Base-by-base conservation (phyloP, 164 flowering plant species). In the Kalanchoe fedtschenkoi region DNA sequence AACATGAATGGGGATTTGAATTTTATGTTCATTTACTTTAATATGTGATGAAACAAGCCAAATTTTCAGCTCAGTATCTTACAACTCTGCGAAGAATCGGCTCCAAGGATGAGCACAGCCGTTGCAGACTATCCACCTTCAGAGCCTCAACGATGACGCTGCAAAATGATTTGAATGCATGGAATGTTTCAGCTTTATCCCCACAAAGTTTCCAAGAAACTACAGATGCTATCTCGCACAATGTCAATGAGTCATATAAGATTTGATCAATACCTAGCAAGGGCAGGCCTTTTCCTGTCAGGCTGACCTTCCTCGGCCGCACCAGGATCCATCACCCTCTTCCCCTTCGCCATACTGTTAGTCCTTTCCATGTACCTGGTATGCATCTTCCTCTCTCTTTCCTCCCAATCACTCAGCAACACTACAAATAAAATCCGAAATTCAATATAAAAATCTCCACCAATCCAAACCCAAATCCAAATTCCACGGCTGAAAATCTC, bases 71-170 rank as follows among this genome's bases (percentile, higher is more conserved):
- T 33, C 10, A 58, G 21, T 11, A 22, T 63, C 97, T 88, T 88
- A 93, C 99, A 71, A 93, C 95, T 83, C 88, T 82, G 15, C 97
- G 92, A 65, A 93, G 97, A 80, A 93, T 79, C 51, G 99, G 99
- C 81, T 93, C 99, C 80, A 93, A 68, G n/a, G 99, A 90, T 35
- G 99, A 90, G 77, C 96, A 93, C 62, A 93, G 95, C 66, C 78
- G 87, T 72, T 93, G 97, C 65, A 93, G 77, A 72, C 91, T 90
- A 70, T 93, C 97, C 77, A 90, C 83, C 78, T 93, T 90, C 22
- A 93, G 87, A 59, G 99, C 99, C 73, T 93, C 99, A 63, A 93
- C 95, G 71, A 93, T 90, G 15, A 93, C 99, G 77, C 99, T 93
- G 95, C 84, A 85, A 8, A 33, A 69, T 63, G 9, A 53, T 62